Conservation (phyloP, 2,329 filamentous ascomycete species). For the Aureobasidium mangrovei region DNA sequence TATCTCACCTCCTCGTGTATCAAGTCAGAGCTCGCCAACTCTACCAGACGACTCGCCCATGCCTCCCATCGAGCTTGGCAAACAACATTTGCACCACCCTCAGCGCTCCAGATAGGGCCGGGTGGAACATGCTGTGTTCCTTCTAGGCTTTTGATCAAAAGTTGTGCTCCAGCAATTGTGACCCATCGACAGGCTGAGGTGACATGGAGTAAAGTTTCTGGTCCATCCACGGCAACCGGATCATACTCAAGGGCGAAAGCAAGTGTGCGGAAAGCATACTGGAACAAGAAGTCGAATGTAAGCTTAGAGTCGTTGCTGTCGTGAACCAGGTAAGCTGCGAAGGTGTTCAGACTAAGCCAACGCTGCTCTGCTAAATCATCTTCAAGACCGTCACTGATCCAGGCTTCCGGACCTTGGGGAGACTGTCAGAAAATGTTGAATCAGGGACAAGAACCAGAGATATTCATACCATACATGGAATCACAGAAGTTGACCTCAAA, state of each 20-base stretch:
- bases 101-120: background rate
- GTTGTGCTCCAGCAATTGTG: background rate
- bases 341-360: background rate
- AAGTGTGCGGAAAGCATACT: background rate
- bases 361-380: conserved; percentile 1
- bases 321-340: background rate
- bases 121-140: background rate
- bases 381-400: background rate
- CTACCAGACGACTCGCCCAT: background rate
- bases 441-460: background rate
- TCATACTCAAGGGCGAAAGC: background rate
- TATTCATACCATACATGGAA: background rate
- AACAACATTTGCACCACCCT: background rate
- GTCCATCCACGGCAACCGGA: background rate
- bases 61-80: background rate
- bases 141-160: background rate
- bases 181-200: background rate
- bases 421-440: background rate
- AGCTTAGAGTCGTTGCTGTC: background rate
- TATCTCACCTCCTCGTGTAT: background rate
- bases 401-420: background rate
- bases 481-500: background rate
- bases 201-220: background rate
- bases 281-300: background rate
- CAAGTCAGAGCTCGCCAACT: background rate